phyloP scores from a whole-genome alignment of 1,284 basidiomycete species.

The Neonothopanus nambi region DNA sequence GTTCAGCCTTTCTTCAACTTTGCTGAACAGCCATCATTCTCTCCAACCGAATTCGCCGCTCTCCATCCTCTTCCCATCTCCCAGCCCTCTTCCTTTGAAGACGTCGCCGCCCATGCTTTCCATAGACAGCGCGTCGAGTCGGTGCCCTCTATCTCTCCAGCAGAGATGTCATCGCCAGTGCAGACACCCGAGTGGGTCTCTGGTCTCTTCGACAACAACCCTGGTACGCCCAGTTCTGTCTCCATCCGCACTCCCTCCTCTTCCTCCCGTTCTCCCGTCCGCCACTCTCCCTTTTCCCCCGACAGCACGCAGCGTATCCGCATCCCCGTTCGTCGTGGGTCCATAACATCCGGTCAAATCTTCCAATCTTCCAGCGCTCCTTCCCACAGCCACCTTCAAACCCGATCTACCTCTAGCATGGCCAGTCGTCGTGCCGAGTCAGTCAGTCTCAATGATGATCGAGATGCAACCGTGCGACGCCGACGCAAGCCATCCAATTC shows the following conservation, averaged over 20 bases:
- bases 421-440: slow-evolving; percentile 70
- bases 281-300: slow-evolving; percentile 46
- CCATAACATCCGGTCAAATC: slow-evolving; percentile 56
- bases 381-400: slow-evolving; percentile 45
- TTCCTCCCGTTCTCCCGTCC: slow-evolving; percentile 31
- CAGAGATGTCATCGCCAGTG: slow-evolving; percentile 46
- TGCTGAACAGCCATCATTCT: slow-evolving; percentile 53
- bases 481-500: slow-evolving; percentile 39
- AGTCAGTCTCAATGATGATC: slow-evolving; percentile 58
- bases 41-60: slow-evolving; percentile 40
- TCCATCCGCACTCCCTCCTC: slow-evolving; percentile 30
- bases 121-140: slow-evolving; percentile 47
- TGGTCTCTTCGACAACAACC: slow-evolving; percentile 59
- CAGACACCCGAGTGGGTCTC: slow-evolving; percentile 61
- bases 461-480: slow-evolving; percentile 68
- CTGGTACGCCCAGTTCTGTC: slow-evolving; percentile 25
- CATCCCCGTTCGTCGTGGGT: slow-evolving; percentile 40
- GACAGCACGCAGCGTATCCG: slow-evolving; percentile 42
- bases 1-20: slow-evolving; percentile 43
- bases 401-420: slow-evolving; percentile 41
- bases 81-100: slow-evolving; percentile 51
- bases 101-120: slow-evolving; percentile 29
- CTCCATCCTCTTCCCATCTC: slow-evolving; percentile 38
- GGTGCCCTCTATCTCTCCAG: slow-evolving; percentile 42
- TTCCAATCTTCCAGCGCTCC: slow-evolving; percentile 78